Evolutionary conservation across 345 rosid genomes (phyloP), one percentile per base, ranked within the genome.

Genomic region (Aquilaria malaccensis): DNA sequence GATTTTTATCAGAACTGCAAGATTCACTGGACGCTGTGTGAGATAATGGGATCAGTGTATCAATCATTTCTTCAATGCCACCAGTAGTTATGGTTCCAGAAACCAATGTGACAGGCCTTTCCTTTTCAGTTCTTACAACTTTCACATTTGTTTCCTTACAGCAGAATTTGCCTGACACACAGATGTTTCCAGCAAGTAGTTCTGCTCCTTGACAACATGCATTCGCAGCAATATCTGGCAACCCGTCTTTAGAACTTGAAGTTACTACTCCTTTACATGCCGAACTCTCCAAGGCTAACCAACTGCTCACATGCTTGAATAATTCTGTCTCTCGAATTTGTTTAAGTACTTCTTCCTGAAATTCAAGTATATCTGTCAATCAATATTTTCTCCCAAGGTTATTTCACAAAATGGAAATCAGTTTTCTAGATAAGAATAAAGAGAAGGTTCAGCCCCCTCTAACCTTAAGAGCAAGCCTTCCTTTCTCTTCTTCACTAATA

Each of bases 181-280:
- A 10, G 15, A 33, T 37, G 7, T 62, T 67, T 60, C 78, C 78
- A 6, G 62, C 29, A 32, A 70, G 61, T 67, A 70, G 60, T 59
- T 59, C 63, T 11, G 74, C 72, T 46, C 67, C 74, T 63, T 74
- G 78, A 63, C 78, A 74, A 52, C 74, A 74, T 29, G 70, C 58
- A 32, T 74, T 56, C 3, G 69, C 60, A 31, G 69, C 71, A 32
- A 58, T 52, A 33, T 74, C 68, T n/a, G 72, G 59, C 12, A 74
- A 63, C 13, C 14, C 13, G 2, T 66, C 71, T 49, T 50, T 55
- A 10, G 2, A 45, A 53, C 49, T 53, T 6, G 54, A 66, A 45
- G 66, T 2, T 30, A 45, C 9, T 7, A 12, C 6, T n/a, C 15
- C 47, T 46, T 67, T 10, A n/a, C 76, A 60, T 15, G 33, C 29